phyloP scores from a whole-genome alignment of 768 basidiomycete species.

The Piloderma croceum region DNA sequence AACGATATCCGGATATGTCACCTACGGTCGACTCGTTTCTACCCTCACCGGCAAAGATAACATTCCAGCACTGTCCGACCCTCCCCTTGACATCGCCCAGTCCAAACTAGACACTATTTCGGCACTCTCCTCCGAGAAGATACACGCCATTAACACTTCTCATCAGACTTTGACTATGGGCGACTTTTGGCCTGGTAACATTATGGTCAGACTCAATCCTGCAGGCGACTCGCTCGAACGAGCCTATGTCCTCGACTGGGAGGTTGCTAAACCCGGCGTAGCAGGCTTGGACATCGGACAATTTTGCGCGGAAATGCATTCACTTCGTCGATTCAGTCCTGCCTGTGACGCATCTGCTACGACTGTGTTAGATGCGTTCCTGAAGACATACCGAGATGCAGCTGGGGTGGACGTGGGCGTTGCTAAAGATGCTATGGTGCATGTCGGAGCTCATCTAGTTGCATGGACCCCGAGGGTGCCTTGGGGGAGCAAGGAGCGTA shows the following conservation, averaged over 20 bases:
- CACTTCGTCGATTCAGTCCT: conserved; percentile 43
- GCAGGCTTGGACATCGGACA: conserved; percentile 59
- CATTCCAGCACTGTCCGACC: conserved; percentile 35
- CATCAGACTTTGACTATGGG: conserved; percentile 44
- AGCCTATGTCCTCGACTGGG: conserved; percentile 61
- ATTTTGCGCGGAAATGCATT: conserved; percentile 55
- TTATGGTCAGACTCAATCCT: conserved; percentile 45
- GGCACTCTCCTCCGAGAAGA: conserved; percentile 25
- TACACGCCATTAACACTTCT: conserved; percentile 25
- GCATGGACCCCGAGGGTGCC: conserved; percentile 42
- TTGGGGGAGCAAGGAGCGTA: conserved; percentile 49
- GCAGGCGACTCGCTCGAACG: conserved; percentile 32
- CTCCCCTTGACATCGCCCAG: conserved; percentile 35
- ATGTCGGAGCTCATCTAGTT: conserved; percentile 52
- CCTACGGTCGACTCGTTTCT: conserved; percentile 41
- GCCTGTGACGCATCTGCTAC: conserved; percentile 31
- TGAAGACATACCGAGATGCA: conserved; percentile 37
- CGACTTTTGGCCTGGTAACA: conserved; percentile 71
- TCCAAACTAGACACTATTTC: conserved; percentile 31
- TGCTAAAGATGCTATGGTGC: conserved; percentile 35
- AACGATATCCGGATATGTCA: conserved; percentile 32
- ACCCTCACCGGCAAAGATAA: conserved; percentile 29
- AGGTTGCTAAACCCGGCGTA: conserved; percentile 52
- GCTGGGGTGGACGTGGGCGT: conserved; percentile 19
- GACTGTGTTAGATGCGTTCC: conserved; percentile 38